These are phyloP conservation scores for Rhinocladiella similis DNA, from an alignment of 2,329 filamentous ascomycete genomes.

Conservation along the genomic window DNA sequence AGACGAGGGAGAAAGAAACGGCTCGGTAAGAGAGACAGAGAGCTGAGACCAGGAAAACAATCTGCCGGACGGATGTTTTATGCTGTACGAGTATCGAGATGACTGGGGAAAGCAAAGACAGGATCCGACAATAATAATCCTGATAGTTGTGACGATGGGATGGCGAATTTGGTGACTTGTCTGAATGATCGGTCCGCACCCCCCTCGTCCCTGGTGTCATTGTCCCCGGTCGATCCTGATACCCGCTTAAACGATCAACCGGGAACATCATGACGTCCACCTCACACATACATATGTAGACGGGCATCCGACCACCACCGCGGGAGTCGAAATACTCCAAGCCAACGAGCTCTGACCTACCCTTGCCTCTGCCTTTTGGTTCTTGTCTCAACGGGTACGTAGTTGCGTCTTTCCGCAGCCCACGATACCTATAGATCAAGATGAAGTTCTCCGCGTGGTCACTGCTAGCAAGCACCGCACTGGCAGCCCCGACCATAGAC, in stretches of 20 bases:
- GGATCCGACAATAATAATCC: not conserved
- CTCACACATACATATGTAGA: not conserved
- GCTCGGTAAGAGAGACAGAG: too few relatives aligned
- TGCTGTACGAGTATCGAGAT: not conserved
- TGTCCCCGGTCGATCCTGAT: not conserved
- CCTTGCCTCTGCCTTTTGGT: too few relatives aligned
- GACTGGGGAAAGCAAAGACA: not conserved
- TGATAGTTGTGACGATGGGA: slow-evolving; percentile 7
- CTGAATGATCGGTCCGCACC: too few relatives aligned
- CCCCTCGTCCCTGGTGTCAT: too few relatives aligned
- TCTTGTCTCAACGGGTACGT: too few relatives aligned
- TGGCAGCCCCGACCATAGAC: slow-evolving; percentile 19
- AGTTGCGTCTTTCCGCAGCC: too few relatives aligned
- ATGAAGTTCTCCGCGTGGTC: slow-evolving; percentile 21
- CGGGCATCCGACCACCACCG: not conserved
- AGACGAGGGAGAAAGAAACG: not conserved
- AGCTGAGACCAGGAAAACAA: too few relatives aligned
- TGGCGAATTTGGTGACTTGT: too few relatives aligned
- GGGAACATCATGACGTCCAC: not conserved
- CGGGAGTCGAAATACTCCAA: too few relatives aligned
- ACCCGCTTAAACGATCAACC: slow-evolving; percentile 16
- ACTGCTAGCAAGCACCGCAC: slow-evolving; percentile 15
- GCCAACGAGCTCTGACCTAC: too few relatives aligned
- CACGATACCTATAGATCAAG: too few relatives aligned
- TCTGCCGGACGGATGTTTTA: slow-evolving; percentile 9